These are phyloP conservation scores for Cryptomeria japonica DNA, from an alignment of 75 land plant species.

Conservation along the genomic window DNA sequence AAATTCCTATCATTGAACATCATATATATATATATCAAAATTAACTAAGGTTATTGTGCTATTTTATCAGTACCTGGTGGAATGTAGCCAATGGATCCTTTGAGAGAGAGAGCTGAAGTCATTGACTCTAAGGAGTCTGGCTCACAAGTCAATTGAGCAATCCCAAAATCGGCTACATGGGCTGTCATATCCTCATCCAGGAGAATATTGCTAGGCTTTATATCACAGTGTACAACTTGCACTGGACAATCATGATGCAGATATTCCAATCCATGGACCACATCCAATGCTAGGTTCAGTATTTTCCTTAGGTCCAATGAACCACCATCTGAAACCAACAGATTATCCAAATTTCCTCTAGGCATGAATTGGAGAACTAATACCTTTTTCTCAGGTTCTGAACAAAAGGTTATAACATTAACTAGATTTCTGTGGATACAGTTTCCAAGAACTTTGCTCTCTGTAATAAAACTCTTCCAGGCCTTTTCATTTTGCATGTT, in stretches of 20 bases:
- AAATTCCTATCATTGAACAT: too few species aligned
- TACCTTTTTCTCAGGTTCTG: constrained; percentile 26
- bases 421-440: constrained; percentile 30
- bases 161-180: constrained; percentile 34
- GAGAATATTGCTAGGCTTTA: constrained; percentile 50
- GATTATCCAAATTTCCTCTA: constrained; percentile 25
- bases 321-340: constrained; percentile 6
- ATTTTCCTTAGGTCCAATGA: not conserved
- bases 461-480: constrained; percentile 8
- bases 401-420: constrained; percentile 29
- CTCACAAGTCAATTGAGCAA: constrained; percentile 15
- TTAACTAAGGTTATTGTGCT: too few species aligned
- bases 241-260: constrained; percentile 26
- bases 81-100: constrained; percentile 40
- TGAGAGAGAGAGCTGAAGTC: constrained; percentile 3
- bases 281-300: constrained; percentile 22
- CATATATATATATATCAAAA: too few species aligned
- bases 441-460: constrained; percentile 21
- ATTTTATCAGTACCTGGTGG: constrained; percentile 40
- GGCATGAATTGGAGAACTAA: constrained; percentile 40
- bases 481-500: constrained; percentile 8
- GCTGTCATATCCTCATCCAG: constrained; percentile 32
- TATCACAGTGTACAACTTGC: constrained; percentile 34
- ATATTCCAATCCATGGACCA: constrained; percentile 32
- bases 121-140: not conserved